phyloP scores from a whole-genome alignment of 1,284 basidiomycete species.

The Cystobasidiaceae sp. region DNA sequence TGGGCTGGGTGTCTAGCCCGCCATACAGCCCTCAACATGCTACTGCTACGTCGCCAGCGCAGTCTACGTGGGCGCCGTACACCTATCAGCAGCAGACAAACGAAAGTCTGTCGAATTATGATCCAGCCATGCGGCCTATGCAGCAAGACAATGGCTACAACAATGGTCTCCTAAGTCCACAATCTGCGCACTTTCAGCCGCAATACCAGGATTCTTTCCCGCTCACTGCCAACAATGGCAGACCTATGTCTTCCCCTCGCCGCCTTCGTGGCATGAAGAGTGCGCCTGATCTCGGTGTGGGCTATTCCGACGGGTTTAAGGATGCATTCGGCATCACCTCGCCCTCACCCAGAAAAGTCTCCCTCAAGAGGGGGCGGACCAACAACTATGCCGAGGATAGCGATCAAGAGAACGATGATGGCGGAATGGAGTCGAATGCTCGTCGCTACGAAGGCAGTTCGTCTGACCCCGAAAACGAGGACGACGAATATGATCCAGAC shows the following conservation, averaged over 20 bases:
- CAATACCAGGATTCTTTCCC: neutral
- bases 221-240: neutral
- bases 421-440: neutral
- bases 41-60: neutral
- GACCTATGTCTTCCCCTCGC: constrained; percentile 20
- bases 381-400: neutral
- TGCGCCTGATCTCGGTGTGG: constrained; percentile 21
- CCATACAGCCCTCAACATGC: constrained; percentile 14
- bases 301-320: constrained; percentile 10
- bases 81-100: neutral
- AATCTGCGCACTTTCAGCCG: neutral
- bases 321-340: constrained; percentile 11
- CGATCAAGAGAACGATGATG: constrained; percentile 8
- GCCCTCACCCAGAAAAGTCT: constrained; percentile 15
- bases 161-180: constrained; percentile 7
- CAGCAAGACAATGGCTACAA: neutral
- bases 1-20: constrained; percentile 8
- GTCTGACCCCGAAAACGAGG: constrained; percentile 20
- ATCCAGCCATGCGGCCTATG: constrained; percentile 1
- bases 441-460: constrained; percentile 4
- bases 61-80: constrained; percentile 13
- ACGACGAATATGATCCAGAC: neutral
- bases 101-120: neutral
- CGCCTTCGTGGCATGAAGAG: constrained; percentile 24
- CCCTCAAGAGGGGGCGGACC: constrained; percentile 10